These are phyloP conservation scores for Ichthyophthirius multifiliis DNA, from an alignment of 169 alveolate species.

Conservation along the genomic window DNA sequence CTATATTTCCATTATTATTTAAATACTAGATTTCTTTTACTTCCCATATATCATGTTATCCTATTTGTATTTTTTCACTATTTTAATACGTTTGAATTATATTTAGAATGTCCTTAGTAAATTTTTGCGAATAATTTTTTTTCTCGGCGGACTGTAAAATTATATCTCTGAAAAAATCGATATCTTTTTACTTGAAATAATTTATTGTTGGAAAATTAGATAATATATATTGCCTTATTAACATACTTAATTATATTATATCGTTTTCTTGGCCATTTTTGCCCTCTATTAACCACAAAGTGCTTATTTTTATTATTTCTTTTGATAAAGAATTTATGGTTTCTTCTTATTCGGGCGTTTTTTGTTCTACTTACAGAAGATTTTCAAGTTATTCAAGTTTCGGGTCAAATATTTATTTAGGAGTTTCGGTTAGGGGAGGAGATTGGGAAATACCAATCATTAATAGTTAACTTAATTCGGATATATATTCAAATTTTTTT, in stretches of 20 bases:
- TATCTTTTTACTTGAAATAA: not conserved
- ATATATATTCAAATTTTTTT: not conserved
- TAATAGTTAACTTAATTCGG: not conserved
- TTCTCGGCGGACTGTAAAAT: not conserved
- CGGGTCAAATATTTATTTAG: not conserved
- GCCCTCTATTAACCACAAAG: not conserved
- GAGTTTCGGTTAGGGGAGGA: not conserved
- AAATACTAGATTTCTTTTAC: not conserved
- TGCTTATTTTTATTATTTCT: not conserved
- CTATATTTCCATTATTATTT: not conserved
- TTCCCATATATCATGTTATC: not conserved
- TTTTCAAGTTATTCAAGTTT: not conserved
- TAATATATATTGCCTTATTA: not conserved
- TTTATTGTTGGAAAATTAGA: not conserved
- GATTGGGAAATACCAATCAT: not conserved
- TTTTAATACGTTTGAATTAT: not conserved
- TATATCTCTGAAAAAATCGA: not conserved
- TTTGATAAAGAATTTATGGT: not conserved
- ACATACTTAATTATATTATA: not conserved
- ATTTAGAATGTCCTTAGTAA: not conserved
- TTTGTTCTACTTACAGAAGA: no score
- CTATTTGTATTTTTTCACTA: not conserved
- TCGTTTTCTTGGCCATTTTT: not conserved
- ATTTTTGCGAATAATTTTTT: not conserved
- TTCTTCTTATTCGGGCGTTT: not conserved